Evolutionary conservation across 768 basidiomycete genomes (phyloP).

Genomic region (Macrolepiota dolichaula): DNA sequence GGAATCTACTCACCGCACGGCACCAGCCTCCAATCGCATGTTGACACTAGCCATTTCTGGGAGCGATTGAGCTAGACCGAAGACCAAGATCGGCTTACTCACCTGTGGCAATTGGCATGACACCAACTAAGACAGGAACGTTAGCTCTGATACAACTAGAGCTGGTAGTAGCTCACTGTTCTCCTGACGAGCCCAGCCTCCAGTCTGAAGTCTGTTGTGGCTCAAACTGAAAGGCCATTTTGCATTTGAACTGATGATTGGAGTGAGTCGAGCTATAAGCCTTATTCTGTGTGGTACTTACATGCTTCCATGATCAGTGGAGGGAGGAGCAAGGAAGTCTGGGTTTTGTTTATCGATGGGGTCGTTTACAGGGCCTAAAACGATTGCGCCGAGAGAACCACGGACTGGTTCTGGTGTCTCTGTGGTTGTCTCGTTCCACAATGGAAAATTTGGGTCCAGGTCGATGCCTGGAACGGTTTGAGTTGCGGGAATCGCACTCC

Average conservation of each 20-base stretch:
- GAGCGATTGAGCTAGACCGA: not conserved
- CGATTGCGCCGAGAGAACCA: slow-evolving; percentile 34
- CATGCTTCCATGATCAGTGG: slow-evolving; percentile 42
- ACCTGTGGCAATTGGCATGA: slow-evolving; percentile 51
- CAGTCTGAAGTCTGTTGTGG: slow-evolving; percentile 52
- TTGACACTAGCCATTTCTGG: slow-evolving; percentile 43
- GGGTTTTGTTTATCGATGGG: slow-evolving; percentile 40
- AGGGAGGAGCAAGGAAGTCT: slow-evolving; percentile 41
- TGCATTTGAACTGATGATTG: slow-evolving; percentile 35
- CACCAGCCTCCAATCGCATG: slow-evolving; percentile 49
- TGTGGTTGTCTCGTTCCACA: slow-evolving; percentile 28
- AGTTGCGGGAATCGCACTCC: slow-evolving; percentile 22
- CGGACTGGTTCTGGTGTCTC: slow-evolving; percentile 31
- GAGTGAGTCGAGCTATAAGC: not conserved
- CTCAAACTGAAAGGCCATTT: slow-evolving; percentile 59
- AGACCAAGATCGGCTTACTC: slow-evolving; percentile 3
- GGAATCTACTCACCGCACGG: slow-evolving; percentile 33
- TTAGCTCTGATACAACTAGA: not conserved
- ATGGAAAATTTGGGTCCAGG: slow-evolving; percentile 40
- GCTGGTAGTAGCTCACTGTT: slow-evolving; percentile 31
- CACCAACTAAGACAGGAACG: slow-evolving; percentile 27
- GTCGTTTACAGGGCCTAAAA: slow-evolving; percentile 40
- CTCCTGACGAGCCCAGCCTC: slow-evolving; percentile 60
- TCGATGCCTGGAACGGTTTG: slow-evolving; percentile 41
- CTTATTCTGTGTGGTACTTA: slow-evolving; percentile 19